These are phyloP conservation scores for Pseudonitzschia delicatissima DNA, from an alignment of 108 stramenopile genomes.

Conservation along the genomic window DNA sequence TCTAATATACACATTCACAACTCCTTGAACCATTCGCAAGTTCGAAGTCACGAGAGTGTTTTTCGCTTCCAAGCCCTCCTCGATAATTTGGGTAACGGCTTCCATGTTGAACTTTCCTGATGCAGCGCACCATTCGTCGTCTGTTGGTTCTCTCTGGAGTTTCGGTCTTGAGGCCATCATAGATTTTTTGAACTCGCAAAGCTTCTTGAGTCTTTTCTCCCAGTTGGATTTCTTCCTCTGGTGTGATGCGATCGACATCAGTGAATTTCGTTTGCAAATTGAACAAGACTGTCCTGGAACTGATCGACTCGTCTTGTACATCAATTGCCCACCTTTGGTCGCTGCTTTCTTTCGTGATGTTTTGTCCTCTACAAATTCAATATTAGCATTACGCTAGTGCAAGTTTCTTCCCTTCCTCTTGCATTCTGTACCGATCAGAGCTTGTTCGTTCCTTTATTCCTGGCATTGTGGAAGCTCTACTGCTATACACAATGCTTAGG, in stretches of 20 bases:
- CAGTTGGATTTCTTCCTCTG: slow-evolving; percentile 68
- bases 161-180: slow-evolving; percentile 46
- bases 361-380: slow-evolving; percentile 26
- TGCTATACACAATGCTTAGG: background rate
- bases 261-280: slow-evolving; percentile 74
- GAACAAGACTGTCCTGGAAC: slow-evolving; percentile 75
- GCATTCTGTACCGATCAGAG: slow-evolving; percentile 23
- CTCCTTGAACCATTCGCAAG: slow-evolving; percentile 82
- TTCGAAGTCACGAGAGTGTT: slow-evolving; percentile 78
- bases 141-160: slow-evolving; percentile 71
- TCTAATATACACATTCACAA: slow-evolving; percentile 81
- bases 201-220: slow-evolving; percentile 82
- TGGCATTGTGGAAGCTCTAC: slow-evolving; percentile 74
- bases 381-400: slow-evolving; percentile 30
- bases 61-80: slow-evolving; percentile 80
- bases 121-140: slow-evolving; percentile 87
- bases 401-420: slow-evolving; percentile 26
- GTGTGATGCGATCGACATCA: slow-evolving; percentile 59
- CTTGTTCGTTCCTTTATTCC: slow-evolving; percentile 44
- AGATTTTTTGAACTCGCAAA: slow-evolving; percentile 57
- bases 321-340: slow-evolving; percentile 28
- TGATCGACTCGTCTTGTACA: slow-evolving; percentile 60
- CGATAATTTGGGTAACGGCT: slow-evolving; percentile 55
- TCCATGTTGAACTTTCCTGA: slow-evolving; percentile 77
- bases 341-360: slow-evolving; percentile 41